Conservation (phyloP, 495 filamentous ascomycete genomes). For the Talaromyces borbonicus region DNA sequence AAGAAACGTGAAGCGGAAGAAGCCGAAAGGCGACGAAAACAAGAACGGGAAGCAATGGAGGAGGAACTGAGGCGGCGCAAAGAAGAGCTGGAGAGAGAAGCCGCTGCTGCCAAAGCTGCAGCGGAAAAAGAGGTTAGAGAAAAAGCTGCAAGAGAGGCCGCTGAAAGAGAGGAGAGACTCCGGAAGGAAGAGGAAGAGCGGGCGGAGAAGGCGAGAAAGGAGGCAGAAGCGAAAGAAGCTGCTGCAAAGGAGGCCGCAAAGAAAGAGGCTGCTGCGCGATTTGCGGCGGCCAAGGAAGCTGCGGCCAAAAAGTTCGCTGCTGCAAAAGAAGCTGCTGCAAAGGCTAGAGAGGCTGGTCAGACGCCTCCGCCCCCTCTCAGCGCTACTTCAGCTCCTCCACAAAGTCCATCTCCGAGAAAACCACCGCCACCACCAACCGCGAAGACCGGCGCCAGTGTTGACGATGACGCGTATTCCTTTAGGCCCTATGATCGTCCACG, state of each 20-base stretch:
- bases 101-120: constrained; percentile 34
- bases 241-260: constrained; percentile 30
- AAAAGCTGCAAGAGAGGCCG: constrained; percentile 25
- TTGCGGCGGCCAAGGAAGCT: constrained; percentile 19
- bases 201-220: constrained; percentile 20
- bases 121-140: constrained; percentile 38
- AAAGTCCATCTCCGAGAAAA: constrained; percentile 42
- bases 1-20: constrained; percentile 37
- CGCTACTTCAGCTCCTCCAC: constrained; percentile 20
- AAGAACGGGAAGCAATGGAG: constrained; percentile 42
- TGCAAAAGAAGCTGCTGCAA: constrained; percentile 24
- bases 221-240: constrained; percentile 28
- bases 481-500: constrained; percentile 73
- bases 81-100: constrained; percentile 40
- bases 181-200: constrained; percentile 18
- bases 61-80: constrained; percentile 37
- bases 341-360: constrained; percentile 11
- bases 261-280: constrained; percentile 22
- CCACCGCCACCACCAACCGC: constrained; percentile 51
- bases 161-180: constrained; percentile 12
- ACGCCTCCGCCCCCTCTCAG: constrained; percentile 13
- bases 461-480: constrained; percentile 63
- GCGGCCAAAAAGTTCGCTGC: constrained; percentile 35
- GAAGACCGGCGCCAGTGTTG: constrained; percentile 55
- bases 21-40: constrained; percentile 34